phyloP scores from a whole-genome alignment of 169 alveolate genomes.

The Cryptosporidium canis region DNA sequence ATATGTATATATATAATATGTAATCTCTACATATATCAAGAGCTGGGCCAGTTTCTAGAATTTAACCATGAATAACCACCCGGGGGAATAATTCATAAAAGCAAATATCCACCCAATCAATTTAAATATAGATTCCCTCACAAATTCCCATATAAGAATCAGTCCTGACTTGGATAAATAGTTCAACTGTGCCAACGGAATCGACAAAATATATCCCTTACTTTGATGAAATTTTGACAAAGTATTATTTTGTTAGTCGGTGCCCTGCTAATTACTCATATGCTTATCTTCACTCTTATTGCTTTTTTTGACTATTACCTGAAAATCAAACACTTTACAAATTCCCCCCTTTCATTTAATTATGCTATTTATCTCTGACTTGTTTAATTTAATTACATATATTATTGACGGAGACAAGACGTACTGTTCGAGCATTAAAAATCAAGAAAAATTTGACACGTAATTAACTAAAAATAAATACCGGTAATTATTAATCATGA shows the following conservation, averaged over 20 bases:
- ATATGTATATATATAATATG: not conserved
- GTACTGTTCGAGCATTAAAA: constrained; percentile 13
- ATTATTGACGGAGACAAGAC: constrained; percentile 38
- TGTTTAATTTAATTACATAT: not conserved
- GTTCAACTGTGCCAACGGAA: too few relatives aligned
- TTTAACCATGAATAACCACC: not conserved
- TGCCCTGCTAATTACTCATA: not conserved
- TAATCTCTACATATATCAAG: not conserved
- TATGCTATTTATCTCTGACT: not conserved
- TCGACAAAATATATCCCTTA: too few relatives aligned
- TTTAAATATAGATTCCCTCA: not conserved
- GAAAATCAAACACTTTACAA: constrained; percentile 1
- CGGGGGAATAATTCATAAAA: not conserved
- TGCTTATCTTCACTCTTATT: not conserved
- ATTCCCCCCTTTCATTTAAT: not conserved
- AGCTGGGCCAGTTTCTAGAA: not conserved
- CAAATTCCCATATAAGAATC: not conserved
- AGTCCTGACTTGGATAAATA: too few relatives aligned
- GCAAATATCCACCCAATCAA: not conserved
- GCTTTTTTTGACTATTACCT: constrained; percentile 30
- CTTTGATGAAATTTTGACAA: too few relatives aligned
- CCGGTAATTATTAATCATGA: too few relatives aligned
- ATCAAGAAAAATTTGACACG: not conserved
- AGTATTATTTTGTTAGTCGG: too few relatives aligned
- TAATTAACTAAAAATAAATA: not conserved